Conservation (phyloP, 2,329 filamentous ascomycete genomes). For the Macrophomina tecta region DNA sequence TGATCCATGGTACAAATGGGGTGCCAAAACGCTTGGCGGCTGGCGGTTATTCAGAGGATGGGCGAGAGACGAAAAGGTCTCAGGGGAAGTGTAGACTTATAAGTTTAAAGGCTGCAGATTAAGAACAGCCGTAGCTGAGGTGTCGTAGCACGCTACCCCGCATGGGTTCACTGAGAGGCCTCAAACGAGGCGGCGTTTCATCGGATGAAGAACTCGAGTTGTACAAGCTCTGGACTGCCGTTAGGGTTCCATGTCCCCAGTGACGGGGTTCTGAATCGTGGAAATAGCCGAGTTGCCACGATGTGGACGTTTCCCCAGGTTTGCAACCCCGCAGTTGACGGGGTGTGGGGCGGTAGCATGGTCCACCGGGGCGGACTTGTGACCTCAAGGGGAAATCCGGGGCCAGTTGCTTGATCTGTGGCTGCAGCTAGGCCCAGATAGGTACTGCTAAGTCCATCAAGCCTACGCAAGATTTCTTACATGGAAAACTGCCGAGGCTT, state of each 20-base stretch:
- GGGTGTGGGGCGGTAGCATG: neutral
- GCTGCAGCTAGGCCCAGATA: neutral
- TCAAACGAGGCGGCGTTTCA: neutral
- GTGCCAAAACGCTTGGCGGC: no score
- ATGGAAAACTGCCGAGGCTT: conserved; percentile 16
- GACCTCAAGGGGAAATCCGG: neutral
- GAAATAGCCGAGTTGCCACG: conserved; percentile 3
- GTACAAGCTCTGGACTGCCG: conserved; percentile 6
- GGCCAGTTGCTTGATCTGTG: neutral
- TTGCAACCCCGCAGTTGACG: conserved; percentile 18
- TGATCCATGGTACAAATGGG: neutral
- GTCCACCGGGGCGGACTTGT: neutral
- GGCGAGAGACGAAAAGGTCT: neutral
- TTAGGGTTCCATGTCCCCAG: neutral
- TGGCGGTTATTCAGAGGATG: no score
- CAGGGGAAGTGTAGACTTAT: neutral
- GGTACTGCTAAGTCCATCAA: conserved; percentile 7
- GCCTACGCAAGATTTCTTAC: conserved; percentile 16
- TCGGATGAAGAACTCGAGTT: conserved; percentile 10
- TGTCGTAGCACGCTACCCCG: conserved; percentile 3
- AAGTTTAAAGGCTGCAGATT: neutral
- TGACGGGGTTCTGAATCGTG: conserved; percentile 1
- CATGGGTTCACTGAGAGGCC: neutral
- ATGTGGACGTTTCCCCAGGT: conserved; percentile 6
- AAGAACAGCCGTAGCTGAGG: conserved; percentile 7